Evolutionary conservation across 257 asterid species (phyloP).

Genomic region (Solanum tacnaense): DNA sequence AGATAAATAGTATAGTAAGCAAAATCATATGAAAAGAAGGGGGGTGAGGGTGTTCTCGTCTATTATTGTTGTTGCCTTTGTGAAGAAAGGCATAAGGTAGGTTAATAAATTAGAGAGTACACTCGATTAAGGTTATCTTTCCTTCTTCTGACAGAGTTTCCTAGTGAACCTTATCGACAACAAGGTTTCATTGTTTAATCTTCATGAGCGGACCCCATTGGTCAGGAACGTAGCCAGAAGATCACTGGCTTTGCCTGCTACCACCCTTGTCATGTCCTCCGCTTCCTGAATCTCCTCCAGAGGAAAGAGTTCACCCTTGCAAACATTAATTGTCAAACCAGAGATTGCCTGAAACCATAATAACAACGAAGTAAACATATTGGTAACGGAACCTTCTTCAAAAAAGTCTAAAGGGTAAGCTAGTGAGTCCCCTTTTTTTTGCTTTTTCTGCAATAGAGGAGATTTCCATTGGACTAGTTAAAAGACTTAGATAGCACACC

Average conservation of each 20-base stretch:
- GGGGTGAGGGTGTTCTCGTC: background rate
- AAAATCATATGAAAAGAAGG: background rate
- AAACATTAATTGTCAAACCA: background rate
- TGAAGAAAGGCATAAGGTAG: background rate
- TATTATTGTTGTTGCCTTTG: background rate
- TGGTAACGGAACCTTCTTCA: background rate
- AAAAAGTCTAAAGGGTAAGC: background rate
- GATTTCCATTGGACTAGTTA: background rate
- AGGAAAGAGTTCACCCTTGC: background rate
- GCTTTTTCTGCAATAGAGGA: background rate
- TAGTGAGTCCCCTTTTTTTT: background rate
- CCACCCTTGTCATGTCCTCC: background rate
- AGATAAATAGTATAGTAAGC: background rate
- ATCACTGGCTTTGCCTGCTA: background rate
- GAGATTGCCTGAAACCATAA: background rate
- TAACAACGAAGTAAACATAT: background rate
- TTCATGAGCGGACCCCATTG: background rate
- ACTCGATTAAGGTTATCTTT: background rate
- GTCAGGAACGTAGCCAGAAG: background rate
- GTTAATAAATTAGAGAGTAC: background rate
- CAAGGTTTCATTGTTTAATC: background rate
- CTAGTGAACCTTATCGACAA: background rate
- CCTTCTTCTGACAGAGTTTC: background rate
- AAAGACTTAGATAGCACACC: background rate
- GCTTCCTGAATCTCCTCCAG: background rate